Evolutionary conservation across 345 rosid genomes (phyloP).

Genomic region (Eucalyptus curtisii): DNA sequence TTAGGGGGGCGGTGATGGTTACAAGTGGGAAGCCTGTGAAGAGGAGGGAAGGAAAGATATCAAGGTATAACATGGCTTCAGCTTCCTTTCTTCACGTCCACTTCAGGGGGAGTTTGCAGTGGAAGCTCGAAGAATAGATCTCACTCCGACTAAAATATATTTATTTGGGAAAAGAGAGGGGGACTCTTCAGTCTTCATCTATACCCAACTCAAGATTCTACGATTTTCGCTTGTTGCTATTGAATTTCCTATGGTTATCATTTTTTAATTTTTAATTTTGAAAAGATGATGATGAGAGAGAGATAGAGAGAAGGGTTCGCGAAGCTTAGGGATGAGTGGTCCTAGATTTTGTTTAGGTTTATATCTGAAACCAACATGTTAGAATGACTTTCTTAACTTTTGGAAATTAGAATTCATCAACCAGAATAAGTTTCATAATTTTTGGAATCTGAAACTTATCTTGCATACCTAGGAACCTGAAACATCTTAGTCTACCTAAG

Average conservation of each 20-base stretch:
- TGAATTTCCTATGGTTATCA: background rate
- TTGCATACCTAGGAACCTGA: accelerated
- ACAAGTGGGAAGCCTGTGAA: background rate
- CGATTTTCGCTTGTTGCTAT: background rate
- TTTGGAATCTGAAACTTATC: no score
- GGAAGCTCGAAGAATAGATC: background rate
- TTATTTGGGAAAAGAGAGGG: background rate
- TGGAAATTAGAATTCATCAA: no score
- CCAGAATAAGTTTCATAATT: no score
- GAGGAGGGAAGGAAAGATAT: background rate
- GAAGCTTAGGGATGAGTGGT: accelerated
- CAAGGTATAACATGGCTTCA: background rate
- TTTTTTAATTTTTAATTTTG: background rate
- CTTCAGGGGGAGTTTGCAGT: background rate
- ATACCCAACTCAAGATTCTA: background rate
- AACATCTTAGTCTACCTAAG: no score
- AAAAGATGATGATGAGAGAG: background rate
- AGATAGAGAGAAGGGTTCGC: background rate
- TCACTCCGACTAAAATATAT: background rate
- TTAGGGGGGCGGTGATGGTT: background rate
- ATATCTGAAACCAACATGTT: accelerated
- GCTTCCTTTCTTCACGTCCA: background rate
- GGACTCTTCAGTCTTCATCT: background rate
- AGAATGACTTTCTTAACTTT: no score
- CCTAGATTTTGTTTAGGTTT: accelerated